Evolutionary conservation across 495 filamentous ascomycete genomes (phyloP), one percentile per base, ranked within the genome.

Genomic region (Hypoxylon crocopeplum): DNA sequence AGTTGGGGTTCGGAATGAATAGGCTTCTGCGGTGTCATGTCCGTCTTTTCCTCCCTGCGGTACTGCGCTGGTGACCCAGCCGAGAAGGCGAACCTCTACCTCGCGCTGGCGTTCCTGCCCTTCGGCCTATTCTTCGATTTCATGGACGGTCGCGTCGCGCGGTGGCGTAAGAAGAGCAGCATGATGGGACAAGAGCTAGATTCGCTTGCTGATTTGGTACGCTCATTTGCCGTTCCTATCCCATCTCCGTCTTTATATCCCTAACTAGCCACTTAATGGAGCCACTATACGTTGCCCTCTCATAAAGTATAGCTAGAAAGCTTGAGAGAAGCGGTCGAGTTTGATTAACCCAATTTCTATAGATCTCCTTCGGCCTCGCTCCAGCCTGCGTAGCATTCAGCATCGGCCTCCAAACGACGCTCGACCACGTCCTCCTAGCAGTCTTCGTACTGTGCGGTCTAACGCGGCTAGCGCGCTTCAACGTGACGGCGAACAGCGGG

Each of bases 151-250:
- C 94, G 90, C 66, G 92, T 98, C 33, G 94, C 94, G 54, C 79
- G 94, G 47, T 98, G 94, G 95, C 82, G 95, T 67, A 87, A 90
- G 73, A 98, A 97, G 84, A 91, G 90, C 56, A 93, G 88, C 50
- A 77, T 98, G 67, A 98, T 98, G 94, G 94, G 94, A 2, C 94
- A 98, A 73, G 94, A 98, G 75, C 79, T 98, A 33, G 94, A 98
- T 75, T 97, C 93, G n/a, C 79, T 98, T 33, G 94, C 94, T 33
- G 94, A 98, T 72, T 70, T 98, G 77, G 94, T 98, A 88, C 29
- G 77, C 56, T 25, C 10, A 33, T 30, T 22, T 37, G 12, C 13
- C 25, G 30, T 13, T 22, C 10, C 19, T 61, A n/a, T n/a, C n/a
- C n/a, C n/a, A n/a, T n/a, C n/a, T n/a, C n/a, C n/a, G n/a, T n/a